Evolutionary conservation across 495 filamentous ascomycete species (phyloP), one percentile per base, ranked within the genome.

Genomic region (Neohortaea acidophila): DNA sequence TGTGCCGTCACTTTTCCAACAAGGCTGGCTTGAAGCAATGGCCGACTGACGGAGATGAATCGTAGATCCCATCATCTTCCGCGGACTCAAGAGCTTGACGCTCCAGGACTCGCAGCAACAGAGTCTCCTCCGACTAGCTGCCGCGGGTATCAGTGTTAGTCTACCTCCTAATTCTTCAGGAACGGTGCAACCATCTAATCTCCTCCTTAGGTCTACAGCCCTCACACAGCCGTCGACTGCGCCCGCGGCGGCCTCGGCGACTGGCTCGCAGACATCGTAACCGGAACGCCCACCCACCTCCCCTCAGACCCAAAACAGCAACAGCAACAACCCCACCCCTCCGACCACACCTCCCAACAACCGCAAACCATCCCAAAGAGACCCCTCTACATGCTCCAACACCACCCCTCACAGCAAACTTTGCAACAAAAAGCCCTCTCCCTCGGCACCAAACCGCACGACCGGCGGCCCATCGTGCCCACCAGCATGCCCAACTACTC

Each of bases 11-110:
- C 5, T 14, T 2, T 29, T 21, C 10, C 21, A 22, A 19, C 18
- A 15, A 19, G 12, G 7, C 17, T 17, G 29, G 7, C 4, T 31
- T 26, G 27, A 40, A 14, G 38, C 26, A 5, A 24, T 2, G 22
- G 20, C 38, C 33, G 23, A 49, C 21, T 26, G 34, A 17, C 3
- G 19, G 27, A 25, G 22, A 33, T 42, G 38, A 35, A 50, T 41
- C 29, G 35, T 47, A 92, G 84, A 97, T 57, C 89, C 89, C 7
- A 85, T 96, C 51, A 96, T 97, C 51, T 97, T 96, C 70, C 72
- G 75, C 44, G 79, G 79, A 27, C 63, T 97, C 34, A 97, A 94
- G 59, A 75, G 78, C 29, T 61, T 97, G 53, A 93, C 81, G 23
- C 69, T 86, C 14, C 68, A 68, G 43, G 79, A 97, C 58, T 64